phyloP scores from a whole-genome alignment of 495 filamentous ascomycete species.

The Lasiosphaeria hispida region DNA sequence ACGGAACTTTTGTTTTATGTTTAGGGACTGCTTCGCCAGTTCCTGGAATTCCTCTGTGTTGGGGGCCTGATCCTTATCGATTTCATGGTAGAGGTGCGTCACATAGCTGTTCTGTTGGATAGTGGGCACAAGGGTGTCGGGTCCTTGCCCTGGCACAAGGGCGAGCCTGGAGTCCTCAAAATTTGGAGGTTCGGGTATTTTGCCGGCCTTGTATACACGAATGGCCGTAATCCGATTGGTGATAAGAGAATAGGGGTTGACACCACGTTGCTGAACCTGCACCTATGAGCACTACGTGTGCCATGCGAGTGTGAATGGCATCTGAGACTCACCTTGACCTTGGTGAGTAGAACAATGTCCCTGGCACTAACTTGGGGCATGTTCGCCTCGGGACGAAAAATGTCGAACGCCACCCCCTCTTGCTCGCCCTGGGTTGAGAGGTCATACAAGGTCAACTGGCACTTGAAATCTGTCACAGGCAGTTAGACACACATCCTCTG shows the following conservation, averaged over 20 bases:
- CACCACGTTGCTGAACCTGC: conserved; percentile 21
- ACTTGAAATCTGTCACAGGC: conserved; percentile 40
- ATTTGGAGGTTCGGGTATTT: conserved; percentile 38
- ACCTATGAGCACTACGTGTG: neutral
- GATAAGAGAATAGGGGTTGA: conserved; percentile 36
- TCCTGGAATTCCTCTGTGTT: conserved; percentile 46
- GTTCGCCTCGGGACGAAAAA: conserved; percentile 40
- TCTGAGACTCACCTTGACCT: conserved; percentile 38
- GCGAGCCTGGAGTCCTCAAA: conserved; percentile 31
- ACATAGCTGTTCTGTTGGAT: conserved; percentile 38
- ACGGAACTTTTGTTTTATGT: conserved; percentile 55
- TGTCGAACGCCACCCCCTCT: conserved; percentile 33
- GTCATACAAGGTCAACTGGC: conserved; percentile 38
- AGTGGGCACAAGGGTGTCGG: conserved; percentile 15
- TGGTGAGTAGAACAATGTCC: conserved; percentile 43
- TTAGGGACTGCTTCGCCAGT: conserved; percentile 35
- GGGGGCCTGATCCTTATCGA: conserved; percentile 43
- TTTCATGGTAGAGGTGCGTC: conserved; percentile 37
- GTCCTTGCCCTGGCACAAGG: conserved; percentile 16
- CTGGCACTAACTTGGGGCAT: conserved; percentile 39
- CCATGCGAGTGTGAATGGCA: neutral
- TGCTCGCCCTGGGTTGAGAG: conserved; percentile 31
- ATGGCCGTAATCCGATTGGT: conserved; percentile 35
- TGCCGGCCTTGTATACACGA: conserved; percentile 35
- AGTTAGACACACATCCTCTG: conserved; percentile 4